A percentile compares a stretch with the other conserved stretches of the same genome.
These are phyloP conservation scores for Diaporthe citri DNA, from an alignment of 2,329 filamentous ascomycete genomes.

Conservation along the genomic window DNA sequence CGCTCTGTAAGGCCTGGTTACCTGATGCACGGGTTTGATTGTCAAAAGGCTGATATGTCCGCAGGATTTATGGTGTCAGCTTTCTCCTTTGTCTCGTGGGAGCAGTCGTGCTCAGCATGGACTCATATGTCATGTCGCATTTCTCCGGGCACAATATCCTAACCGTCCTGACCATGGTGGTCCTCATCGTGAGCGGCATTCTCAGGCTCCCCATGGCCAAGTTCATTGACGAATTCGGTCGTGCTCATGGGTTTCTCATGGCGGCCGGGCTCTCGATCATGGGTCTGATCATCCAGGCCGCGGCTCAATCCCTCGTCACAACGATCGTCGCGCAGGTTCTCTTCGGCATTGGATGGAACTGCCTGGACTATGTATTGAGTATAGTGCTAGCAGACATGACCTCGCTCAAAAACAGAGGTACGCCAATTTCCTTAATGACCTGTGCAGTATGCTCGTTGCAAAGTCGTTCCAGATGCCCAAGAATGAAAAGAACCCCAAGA, in stretches of 20 bases:
- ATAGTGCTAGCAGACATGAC: conserved; percentile 6
- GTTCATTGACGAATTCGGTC: background rate
- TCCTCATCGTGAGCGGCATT: background rate
- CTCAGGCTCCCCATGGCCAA: background rate
- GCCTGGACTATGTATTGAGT: background rate
- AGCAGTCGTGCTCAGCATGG: background rate
- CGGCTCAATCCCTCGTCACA: background rate
- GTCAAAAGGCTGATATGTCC: background rate
- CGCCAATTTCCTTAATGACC: background rate
- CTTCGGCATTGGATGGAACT: background rate
- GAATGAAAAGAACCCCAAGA: too few species aligned
- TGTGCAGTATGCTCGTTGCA: too few species aligned
- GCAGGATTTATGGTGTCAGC: background rate
- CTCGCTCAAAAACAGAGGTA: conserved; percentile 15
- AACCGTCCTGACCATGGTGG: background rate
- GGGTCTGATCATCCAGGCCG: background rate
- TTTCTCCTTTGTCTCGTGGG: background rate
- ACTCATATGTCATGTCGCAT: background rate
- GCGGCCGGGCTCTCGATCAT: background rate
- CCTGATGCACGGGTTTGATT: too few species aligned
- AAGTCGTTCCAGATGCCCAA: too few species aligned
- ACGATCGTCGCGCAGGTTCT: background rate
- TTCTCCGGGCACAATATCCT: background rate
- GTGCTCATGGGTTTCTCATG: background rate
- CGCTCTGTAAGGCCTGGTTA: background rate